Base-by-base conservation (phyloP, 768 basidiomycete species). In the Amanita fuliginea region DNA sequence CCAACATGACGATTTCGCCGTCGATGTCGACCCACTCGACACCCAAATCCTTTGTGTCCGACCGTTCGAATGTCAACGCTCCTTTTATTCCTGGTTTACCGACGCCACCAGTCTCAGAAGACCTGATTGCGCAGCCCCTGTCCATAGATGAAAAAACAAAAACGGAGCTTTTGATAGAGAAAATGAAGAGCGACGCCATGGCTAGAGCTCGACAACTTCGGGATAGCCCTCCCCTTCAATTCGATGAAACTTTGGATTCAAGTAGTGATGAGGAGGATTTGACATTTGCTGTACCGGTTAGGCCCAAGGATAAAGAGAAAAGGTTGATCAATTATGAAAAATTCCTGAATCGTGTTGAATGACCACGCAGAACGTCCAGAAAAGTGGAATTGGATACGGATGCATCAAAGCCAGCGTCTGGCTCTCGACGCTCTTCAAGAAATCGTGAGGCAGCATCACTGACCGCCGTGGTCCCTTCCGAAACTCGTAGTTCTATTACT, bases 181-280 rank as follows among this genome's bases (percentile, higher is more conserved):
- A 76, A 32, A 83, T 86, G 53, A 83, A 74, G 64, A 78, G 75
- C n/a, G 71, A 67, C 53, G 82, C 78, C 4, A 72, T 67, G 42
- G 77, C 76, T 49, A 67, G 64, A 18, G 67, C 54, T 6, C 56
- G 63, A 21, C 70, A 67, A n/a, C 77, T 72, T 56, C 71, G 74
- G 2, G 75, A 79, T 40, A 59, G 66, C n/a, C 47, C 57, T 22
- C 41, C 55, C 21, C 55, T 65, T 11, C 61, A 66, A 30, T 70
- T 77, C 47, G 56, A 67, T 35, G 68, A 68, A n/a, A 66, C 70
- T 10, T 60, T 77, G n/a, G 72, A 72, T 30, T 75, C 72, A 30
- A 75, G 72, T 43, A 74, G 74, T 40, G 78, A 80, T 26, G 78
- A 74, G 3, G 76, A 74, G 13, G 35, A 49, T 9, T 14, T 43